Percentiles rank a stretch among this genome's conserved stretches.
These are phyloP conservation scores for Arthrobotrys pseudoclavata DNA, from an alignment of 2,329 filamentous ascomycete genomes.

Conservation along the genomic window DNA sequence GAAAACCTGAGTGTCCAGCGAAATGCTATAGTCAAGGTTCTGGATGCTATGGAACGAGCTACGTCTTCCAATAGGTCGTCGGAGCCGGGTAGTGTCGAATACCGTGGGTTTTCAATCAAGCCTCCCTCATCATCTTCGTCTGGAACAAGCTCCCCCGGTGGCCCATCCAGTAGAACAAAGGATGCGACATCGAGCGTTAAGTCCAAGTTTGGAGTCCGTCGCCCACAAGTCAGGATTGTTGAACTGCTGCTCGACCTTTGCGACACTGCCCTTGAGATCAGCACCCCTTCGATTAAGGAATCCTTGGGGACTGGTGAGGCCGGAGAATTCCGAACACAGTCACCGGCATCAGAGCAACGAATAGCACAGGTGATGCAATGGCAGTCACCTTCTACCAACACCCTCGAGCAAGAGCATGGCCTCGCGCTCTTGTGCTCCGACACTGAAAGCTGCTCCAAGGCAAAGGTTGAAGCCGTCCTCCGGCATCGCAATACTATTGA, in stretches of 20 bases:
- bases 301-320: slow-evolving; percentile 73
- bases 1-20: slow-evolving; percentile 92
- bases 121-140: slow-evolving; percentile 79
- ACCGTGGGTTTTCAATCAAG: slow-evolving; percentile 77
- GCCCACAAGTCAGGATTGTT: slow-evolving; percentile 91
- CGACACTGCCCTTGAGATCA: slow-evolving; percentile 95
- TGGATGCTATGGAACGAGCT: slow-evolving; percentile 89
- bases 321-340: slow-evolving; percentile 90
- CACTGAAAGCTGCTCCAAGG: slow-evolving; percentile 84
- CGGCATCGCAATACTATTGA: slow-evolving; percentile 93
- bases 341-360: slow-evolving; percentile 93
- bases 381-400: slow-evolving; percentile 93
- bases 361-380: slow-evolving; percentile 95
- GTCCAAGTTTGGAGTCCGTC: slow-evolving; percentile 85
- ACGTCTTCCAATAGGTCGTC: slow-evolving; percentile 71
- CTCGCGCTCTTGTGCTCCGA: slow-evolving; percentile 88
- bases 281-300: slow-evolving; percentile 92
- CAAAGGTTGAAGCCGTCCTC: slow-evolving; percentile 93
- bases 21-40: slow-evolving; percentile 91
- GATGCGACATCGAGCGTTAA: slow-evolving; percentile 41
- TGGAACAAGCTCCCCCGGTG: slow-evolving; percentile 74
- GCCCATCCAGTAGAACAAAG: slow-evolving; percentile 72
- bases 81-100: slow-evolving; percentile 64
- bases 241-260: slow-evolving; percentile 95
- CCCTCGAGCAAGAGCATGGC: slow-evolving; percentile 92